Base-by-base conservation (phyloP, 305 asterid genomes). In the Fraxinus angustifolia region DNA sequence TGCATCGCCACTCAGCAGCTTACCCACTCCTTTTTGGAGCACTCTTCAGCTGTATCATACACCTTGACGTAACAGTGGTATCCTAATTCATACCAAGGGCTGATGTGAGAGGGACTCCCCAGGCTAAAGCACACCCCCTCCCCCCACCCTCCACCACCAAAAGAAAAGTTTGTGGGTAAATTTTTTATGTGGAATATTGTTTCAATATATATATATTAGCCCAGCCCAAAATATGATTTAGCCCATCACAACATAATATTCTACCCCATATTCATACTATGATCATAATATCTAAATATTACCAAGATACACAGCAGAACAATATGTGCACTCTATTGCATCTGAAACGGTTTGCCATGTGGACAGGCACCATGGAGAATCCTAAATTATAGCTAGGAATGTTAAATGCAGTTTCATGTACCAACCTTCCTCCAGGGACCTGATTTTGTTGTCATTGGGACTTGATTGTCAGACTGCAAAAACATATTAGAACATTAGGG, bases 391-490 rank as follows among this genome's bases (percentile, higher is more conserved):
- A 60, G 35, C 45, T 11, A 14, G 80, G 62, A 28, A 68, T 31
- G 82, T 58, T 71, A 58, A 62, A 36, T 42, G 86, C 56, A 81
- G 78, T 31, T 70, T 70, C 83, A 81, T 76, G 72, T 42, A 86
- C 96, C 23, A 83, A 93, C 98, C 98, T 94, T 94, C 83, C 98
- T 94, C 98, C 97, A 93, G 78, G 98, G 98, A 83, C 97, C 98
- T 81, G 97, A 92, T 91, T 89, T 94, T 73, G 97, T 65, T 76
- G 96, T 76, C 28, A 93, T 84, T 21, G 88, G 82, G 62, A 88
- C 82, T 84, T 94, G 95, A 86, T 83, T 91, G 82, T 93, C 98
- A 67, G 88, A 19, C 98, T 94, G 90, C 83, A 88, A 70, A 77
- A 68, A 85, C 35, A 78, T 28, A 75, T 76, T 72, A 78, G 19